A percentile compares a stretch with the other conserved stretches of the same genome.
phyloP scores from a whole-genome alignment of 1,139 yeast genomes.

The Debaryomycetaceae sp. region DNA sequence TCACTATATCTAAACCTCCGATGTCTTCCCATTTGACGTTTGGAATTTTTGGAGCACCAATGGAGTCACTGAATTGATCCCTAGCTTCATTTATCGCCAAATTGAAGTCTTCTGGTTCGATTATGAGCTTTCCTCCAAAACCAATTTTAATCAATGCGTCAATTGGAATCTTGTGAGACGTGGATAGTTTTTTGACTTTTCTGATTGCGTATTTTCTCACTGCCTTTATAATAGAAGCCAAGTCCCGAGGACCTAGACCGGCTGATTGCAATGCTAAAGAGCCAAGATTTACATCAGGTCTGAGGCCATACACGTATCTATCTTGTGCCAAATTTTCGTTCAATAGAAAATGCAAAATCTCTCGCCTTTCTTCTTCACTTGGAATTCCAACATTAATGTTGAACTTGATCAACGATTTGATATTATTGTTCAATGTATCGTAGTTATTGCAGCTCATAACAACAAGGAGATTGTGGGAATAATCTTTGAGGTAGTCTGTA shows the following conservation, averaged over 20 bases:
- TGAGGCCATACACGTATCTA: slow-evolving; percentile 20
- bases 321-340: slow-evolving; percentile 16
- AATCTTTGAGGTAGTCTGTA: slow-evolving; percentile 44
- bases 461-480: slow-evolving; percentile 43
- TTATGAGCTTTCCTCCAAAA: slow-evolving; percentile 52
- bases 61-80: slow-evolving; percentile 84
- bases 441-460: slow-evolving; percentile 71
- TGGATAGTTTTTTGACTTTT: slow-evolving; percentile 35
- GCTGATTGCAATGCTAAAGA: slow-evolving; percentile 83
- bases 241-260: slow-evolving; percentile 85
- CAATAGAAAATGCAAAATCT: slow-evolving; percentile 55
- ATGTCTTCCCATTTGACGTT: slow-evolving; percentile 94
- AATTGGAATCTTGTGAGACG: slow-evolving; percentile 13
- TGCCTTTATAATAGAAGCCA: slow-evolving; percentile 64
- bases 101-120: slow-evolving; percentile 65
- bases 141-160: slow-evolving; percentile 32
- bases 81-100: slow-evolving; percentile 78
- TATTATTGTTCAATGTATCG: slow-evolving; percentile 63
- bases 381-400: slow-evolving; percentile 79
- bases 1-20: slow-evolving; percentile 85
- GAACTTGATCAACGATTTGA: slow-evolving; percentile 71
- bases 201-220: slow-evolving; percentile 59
- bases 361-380: slow-evolving; percentile 64
- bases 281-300: slow-evolving; percentile 55
- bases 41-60: slow-evolving; percentile 96